A percentile compares a stretch with the other conserved stretches of the same genome.
These are phyloP conservation scores for Hemisphaericaspora subhashii DNA, from an alignment of 1,139 yeast species.

Conservation along the genomic window DNA sequence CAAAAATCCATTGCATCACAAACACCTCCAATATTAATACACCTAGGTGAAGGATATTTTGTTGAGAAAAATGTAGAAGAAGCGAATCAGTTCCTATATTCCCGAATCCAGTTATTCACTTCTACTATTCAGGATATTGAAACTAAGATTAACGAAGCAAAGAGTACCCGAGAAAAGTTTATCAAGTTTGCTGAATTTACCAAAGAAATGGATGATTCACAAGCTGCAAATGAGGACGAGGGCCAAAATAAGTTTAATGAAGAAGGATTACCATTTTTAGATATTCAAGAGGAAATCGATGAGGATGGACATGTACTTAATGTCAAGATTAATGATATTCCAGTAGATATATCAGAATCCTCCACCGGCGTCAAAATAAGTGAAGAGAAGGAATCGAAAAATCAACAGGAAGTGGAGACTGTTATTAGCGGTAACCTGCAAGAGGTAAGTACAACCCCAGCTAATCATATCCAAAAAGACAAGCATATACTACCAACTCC, in stretches of 20 bases:
- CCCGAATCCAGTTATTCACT: conserved; percentile 37
- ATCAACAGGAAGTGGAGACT: not conserved
- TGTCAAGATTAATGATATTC: conserved; percentile 30
- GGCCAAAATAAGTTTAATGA: conserved; percentile 28
- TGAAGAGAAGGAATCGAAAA: not conserved
- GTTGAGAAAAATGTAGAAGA: conserved; percentile 45
- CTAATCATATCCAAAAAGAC: too few species aligned
- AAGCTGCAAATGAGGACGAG: conserved; percentile 15
- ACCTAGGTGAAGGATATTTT: conserved; percentile 63
- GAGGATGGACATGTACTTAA: conserved; percentile 68
- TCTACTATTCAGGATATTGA: conserved; percentile 39
- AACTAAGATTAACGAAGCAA: conserved; percentile 45
- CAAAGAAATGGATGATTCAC: conserved; percentile 1
- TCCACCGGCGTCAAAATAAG: not conserved
- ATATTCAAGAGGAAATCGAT: conserved; percentile 81
- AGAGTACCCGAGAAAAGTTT: conserved; percentile 34
- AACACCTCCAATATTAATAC: conserved; percentile 32
- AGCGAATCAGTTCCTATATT: conserved; percentile 47
- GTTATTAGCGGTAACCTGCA: not conserved
- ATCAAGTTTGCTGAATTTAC: conserved; percentile 25
- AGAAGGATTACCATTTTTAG: conserved; percentile 65
- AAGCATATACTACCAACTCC: too few species aligned
- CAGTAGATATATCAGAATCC: conserved; percentile 1
- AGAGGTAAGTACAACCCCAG: too few species aligned
- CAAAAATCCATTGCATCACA: conserved; percentile 7